Evolutionary conservation across 1,139 yeast genomes (phyloP).

Genomic region (Protomyces pachydermus): DNA sequence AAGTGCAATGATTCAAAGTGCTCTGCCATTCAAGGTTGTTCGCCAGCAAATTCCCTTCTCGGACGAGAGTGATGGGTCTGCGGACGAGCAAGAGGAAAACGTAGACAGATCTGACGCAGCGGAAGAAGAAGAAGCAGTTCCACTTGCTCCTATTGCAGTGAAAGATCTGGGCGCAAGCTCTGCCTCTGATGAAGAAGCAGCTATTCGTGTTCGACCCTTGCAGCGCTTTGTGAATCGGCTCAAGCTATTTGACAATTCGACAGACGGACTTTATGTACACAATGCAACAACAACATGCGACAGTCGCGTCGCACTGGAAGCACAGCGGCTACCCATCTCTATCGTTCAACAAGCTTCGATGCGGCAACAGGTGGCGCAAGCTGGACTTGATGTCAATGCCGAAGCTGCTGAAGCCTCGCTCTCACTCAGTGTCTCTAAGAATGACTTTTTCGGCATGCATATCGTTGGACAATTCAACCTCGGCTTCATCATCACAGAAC

Average conservation of each 20-base stretch:
- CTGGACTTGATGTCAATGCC: slow-evolving; percentile 36
- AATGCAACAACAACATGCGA: background rate
- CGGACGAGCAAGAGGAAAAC: no score
- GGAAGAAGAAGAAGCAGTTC: background rate
- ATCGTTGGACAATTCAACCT: slow-evolving; percentile 87
- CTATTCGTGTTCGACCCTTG: background rate
- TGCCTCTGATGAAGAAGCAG: background rate
- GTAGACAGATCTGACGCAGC: background rate
- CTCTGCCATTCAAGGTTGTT: background rate
- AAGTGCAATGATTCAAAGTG: background rate
- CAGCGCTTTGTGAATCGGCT: slow-evolving; percentile 9
- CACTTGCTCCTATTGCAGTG: background rate
- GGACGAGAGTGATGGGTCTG: no score
- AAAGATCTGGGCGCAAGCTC: background rate
- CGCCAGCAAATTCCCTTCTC: no score
- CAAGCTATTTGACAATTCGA: slow-evolving; percentile 13
- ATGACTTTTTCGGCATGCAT: slow-evolving; percentile 64
- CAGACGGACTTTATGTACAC: background rate
- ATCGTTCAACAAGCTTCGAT: background rate
- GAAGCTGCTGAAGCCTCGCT: slow-evolving; percentile 52
- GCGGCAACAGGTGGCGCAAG: background rate
- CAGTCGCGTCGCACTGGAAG: background rate
- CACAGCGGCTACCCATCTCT: background rate
- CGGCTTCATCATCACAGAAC: slow-evolving; percentile 71
- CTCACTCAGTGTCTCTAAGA: slow-evolving; percentile 54